These are phyloP conservation scores for Pseudonitzschia delicatissima DNA, from an alignment of 108 stramenopile genomes.

Conservation along the genomic window DNA sequence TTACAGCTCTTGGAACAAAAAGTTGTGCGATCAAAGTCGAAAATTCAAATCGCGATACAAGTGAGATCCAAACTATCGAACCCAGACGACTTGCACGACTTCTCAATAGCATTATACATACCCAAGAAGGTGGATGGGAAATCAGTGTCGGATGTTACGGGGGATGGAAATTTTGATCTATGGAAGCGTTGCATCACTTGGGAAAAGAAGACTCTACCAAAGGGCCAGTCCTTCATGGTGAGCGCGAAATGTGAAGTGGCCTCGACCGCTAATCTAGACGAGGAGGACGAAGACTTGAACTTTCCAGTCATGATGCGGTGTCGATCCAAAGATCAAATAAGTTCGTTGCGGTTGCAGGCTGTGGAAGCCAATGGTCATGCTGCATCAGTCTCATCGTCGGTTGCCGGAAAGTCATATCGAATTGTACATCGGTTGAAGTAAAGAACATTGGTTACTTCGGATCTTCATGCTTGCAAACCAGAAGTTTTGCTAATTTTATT, in stretches of 20 bases:
- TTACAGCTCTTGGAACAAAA: slow-evolving; percentile 60
- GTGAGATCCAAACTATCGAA: slow-evolving; percentile 74
- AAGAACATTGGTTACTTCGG: not conserved
- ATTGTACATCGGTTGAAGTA: slow-evolving; percentile 50
- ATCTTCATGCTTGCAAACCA: too few relatives aligned
- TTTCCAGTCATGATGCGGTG: slow-evolving; percentile 74
- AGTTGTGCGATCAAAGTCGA: slow-evolving; percentile 43
- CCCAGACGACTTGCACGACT: slow-evolving; percentile 53
- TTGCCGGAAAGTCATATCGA: slow-evolving; percentile 29
- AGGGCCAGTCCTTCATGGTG: slow-evolving; percentile 68
- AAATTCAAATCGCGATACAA: slow-evolving; percentile 62
- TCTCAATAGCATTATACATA: slow-evolving; percentile 52
- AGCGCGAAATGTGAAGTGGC: slow-evolving; percentile 46
- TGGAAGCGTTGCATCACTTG: slow-evolving; percentile 59
- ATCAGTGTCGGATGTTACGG: slow-evolving; percentile 47
- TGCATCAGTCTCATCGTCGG: slow-evolving; percentile 21
- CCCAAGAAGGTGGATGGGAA: slow-evolving; percentile 42
- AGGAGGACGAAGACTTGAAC: slow-evolving; percentile 21
- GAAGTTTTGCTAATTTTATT: too few relatives aligned
- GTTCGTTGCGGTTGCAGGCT: slow-evolving; percentile 34
- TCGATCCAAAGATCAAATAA: slow-evolving; percentile 64
- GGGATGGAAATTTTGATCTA: slow-evolving; percentile 58
- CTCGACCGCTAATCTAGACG: too few relatives aligned
- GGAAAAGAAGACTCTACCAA: slow-evolving; percentile 50
- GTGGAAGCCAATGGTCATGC: slow-evolving; percentile 34